phyloP scores from a whole-genome alignment of 2,329 filamentous ascomycete genomes.

The Leptodontidium sp. region DNA sequence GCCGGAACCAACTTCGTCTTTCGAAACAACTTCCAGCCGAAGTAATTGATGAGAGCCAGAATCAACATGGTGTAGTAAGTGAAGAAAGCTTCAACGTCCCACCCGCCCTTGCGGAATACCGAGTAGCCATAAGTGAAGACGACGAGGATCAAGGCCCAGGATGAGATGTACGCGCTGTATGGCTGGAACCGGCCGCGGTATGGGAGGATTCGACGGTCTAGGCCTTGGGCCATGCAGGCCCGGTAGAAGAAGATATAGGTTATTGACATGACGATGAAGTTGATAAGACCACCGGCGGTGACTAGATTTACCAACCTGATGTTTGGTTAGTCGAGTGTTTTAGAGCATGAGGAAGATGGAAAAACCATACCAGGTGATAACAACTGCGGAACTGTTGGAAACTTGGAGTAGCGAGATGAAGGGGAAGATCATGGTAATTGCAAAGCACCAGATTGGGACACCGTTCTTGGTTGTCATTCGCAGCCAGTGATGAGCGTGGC shows the following conservation, averaged over 20 bases:
- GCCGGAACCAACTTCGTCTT: slow-evolving; percentile 59
- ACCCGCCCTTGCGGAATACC: slow-evolving; percentile 73
- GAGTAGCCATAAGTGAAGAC: slow-evolving; percentile 76
- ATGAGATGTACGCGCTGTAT: slow-evolving; percentile 65
- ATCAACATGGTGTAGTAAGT: slow-evolving; percentile 75
- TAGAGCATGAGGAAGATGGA: neutral
- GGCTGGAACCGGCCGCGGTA: slow-evolving; percentile 72
- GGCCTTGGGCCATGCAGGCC: slow-evolving; percentile 70
- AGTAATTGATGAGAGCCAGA: slow-evolving; percentile 62
- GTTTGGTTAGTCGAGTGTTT: neutral
- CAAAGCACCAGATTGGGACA: slow-evolving; percentile 69
- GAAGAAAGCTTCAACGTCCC: slow-evolving; percentile 71
- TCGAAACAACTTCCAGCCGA: slow-evolving; percentile 74
- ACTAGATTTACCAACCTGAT: slow-evolving; percentile 55
- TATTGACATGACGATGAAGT: slow-evolving; percentile 71
- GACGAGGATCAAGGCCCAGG: slow-evolving; percentile 71
- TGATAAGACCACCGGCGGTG: slow-evolving; percentile 76
- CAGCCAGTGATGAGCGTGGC: slow-evolving; percentile 65
- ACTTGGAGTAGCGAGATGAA: slow-evolving; percentile 75
- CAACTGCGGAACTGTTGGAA: slow-evolving; percentile 53
- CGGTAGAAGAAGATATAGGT: slow-evolving; percentile 76
- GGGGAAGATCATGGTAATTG: slow-evolving; percentile 68
- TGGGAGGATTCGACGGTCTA: slow-evolving; percentile 69
- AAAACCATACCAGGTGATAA: slow-evolving; percentile 46
- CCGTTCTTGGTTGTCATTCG: slow-evolving; percentile 66